phyloP scores from a whole-genome alignment of 202 grass and related monocot genomes.

The Hordeum pubiflorum region DNA sequence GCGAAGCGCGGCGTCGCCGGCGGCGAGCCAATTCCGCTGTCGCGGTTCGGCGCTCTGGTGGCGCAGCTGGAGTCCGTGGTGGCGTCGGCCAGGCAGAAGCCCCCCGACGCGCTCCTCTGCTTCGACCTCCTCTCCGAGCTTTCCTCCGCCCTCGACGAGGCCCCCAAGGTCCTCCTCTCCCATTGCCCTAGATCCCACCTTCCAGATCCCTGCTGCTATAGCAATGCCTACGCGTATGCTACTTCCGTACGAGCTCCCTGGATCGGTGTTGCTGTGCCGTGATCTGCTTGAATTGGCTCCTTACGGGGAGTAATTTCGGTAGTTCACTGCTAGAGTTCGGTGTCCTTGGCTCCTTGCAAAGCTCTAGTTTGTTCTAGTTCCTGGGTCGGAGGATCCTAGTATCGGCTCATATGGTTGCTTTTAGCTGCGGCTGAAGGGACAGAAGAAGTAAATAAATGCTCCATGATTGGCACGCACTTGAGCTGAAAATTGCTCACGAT shows the following conservation, averaged over 20 bases:
- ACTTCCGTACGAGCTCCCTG: not conserved
- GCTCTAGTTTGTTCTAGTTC: not conserved
- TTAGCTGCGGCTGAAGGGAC: not conserved
- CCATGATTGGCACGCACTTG: not conserved
- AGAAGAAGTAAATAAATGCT: not conserved
- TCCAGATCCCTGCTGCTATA: conserved; percentile 3
- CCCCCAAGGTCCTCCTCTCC: conserved; percentile 49
- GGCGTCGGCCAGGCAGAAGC: conserved; percentile 68
- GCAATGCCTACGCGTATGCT: conserved; percentile 5
- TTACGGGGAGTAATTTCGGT: not conserved
- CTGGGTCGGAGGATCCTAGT: not conserved
- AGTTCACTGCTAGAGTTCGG: not conserved
- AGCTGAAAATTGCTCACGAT: not conserved
- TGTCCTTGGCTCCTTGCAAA: not conserved
- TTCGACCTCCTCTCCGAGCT: conserved; percentile 99
- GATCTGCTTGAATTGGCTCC: conserved; percentile 12
- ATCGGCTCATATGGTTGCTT: not conserved
- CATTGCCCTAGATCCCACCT: not conserved
- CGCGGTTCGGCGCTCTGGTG: conserved; percentile 84
- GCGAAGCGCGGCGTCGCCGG: conserved; percentile 46
- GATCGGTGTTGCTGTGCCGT: not conserved
- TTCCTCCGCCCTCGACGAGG: conserved; percentile 68
- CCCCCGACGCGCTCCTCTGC: conserved; percentile 78
- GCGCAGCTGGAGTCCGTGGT: conserved; percentile 92
- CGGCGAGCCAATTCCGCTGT: conserved; percentile 58